Conservation (phyloP, 2,329 filamentous ascomycete species). For the Pseudogymnoascus sp. region DNA sequence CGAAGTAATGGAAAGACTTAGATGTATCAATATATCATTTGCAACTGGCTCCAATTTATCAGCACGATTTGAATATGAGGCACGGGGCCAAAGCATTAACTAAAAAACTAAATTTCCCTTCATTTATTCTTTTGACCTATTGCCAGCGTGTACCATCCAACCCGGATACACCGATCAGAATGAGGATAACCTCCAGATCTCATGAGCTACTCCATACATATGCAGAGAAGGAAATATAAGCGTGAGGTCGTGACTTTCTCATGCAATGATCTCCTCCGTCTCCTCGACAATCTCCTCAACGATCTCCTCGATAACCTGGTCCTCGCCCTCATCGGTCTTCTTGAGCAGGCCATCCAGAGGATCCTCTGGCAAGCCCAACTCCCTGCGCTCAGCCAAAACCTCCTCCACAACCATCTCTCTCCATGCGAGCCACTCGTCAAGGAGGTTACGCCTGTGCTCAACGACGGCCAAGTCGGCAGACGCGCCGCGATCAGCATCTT, state of each 20-base stretch:
- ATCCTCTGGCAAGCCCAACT: conserved; percentile 58
- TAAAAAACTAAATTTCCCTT: conserved; percentile 6
- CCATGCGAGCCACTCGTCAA: conserved; percentile 88
- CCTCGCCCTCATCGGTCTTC: conserved; percentile 58
- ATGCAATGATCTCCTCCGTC: conserved; percentile 64
- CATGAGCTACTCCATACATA: conserved; percentile 11
- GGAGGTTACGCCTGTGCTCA: conserved; percentile 71
- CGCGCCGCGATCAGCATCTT: conserved; percentile 87
- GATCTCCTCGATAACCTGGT: conserved; percentile 79
- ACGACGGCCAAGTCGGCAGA: conserved; percentile 92
- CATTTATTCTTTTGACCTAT: conserved; percentile 9
- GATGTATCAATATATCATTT: conserved; percentile 5
- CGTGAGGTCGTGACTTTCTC: conserved; percentile 11
- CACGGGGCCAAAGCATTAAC: not conserved
- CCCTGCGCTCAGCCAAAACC: conserved; percentile 62
- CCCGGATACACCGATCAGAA: conserved; percentile 9
- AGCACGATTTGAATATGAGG: not conserved
- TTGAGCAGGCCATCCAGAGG: conserved; percentile 54
- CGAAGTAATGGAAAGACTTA: not conserved
- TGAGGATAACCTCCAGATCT: conserved; percentile 9
- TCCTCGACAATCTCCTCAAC: conserved; percentile 77
- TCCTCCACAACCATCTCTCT: conserved; percentile 66
- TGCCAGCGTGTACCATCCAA: conserved; percentile 7
- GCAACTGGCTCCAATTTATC: not conserved
- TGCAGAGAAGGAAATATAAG: conserved; percentile 11